phyloP scores from a whole-genome alignment of 192 early-diverging fungal species.

The Linderina pennispora region DNA sequence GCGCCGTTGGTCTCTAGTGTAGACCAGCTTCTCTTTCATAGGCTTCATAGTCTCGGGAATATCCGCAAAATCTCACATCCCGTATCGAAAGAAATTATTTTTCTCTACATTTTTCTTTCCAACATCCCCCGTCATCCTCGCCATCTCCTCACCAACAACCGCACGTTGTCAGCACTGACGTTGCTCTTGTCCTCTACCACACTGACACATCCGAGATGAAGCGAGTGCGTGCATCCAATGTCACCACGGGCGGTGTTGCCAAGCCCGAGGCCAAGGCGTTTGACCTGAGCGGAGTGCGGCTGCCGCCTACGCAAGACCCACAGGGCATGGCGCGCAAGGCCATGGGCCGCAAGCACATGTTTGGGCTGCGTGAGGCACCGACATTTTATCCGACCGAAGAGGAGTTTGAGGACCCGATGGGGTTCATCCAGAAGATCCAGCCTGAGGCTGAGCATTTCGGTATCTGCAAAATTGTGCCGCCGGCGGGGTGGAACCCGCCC shows the following conservation, averaged over 20 bases:
- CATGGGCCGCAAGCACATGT: constrained; percentile 45
- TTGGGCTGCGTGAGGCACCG: constrained; percentile 71
- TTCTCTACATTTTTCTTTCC: too few relatives aligned
- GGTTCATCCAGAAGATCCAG: constrained; percentile 79
- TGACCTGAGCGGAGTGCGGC: constrained; percentile 21
- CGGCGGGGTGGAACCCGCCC: constrained; percentile 73
- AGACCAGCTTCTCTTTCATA: too few relatives aligned
- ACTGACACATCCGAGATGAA: too few relatives aligned
- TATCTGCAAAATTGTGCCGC: constrained; percentile 91
- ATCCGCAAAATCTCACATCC: too few relatives aligned
- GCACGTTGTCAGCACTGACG: too few relatives aligned
- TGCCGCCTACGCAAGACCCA: constrained; percentile 15
- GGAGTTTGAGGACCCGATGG: constrained; percentile 80
- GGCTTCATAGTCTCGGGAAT: too few relatives aligned
- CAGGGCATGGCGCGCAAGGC: constrained; percentile 23
- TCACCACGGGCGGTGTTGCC: neutral
- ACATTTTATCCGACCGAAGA: constrained; percentile 72
- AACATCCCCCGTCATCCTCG: too few relatives aligned
- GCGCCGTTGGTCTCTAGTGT: too few relatives aligned
- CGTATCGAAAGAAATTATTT: too few relatives aligned
- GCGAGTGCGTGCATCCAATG: constrained; percentile 30
- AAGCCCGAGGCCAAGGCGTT: constrained; percentile 10
- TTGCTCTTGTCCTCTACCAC: too few relatives aligned
- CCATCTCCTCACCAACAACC: too few relatives aligned
- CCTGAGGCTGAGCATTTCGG: constrained; percentile 72